Evolutionary conservation across 495 filamentous ascomycete genomes (phyloP), one percentile per base, ranked within the genome.

Genomic region (Trichocladium antarcticum): DNA sequence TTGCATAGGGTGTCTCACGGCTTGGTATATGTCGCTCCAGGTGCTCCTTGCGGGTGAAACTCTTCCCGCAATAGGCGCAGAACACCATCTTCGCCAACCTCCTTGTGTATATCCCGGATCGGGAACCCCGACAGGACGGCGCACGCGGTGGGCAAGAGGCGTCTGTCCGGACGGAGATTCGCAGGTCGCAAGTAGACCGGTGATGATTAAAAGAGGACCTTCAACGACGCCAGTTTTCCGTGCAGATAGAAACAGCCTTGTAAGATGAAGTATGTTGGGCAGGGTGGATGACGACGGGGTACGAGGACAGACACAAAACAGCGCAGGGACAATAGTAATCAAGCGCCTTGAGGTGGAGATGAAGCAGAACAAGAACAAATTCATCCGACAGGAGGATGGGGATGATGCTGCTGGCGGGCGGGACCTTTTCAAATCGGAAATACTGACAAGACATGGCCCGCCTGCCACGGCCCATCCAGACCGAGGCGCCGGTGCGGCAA

Each of bases 1-100:
- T n/a, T n/a, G 15, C 21, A 2, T 28, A 29, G 15, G 19, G 42
- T 12, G 19, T 65, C 78, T 68, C 62, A 83, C 79, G 79, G 24
- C 59, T 75, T 9, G 79, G 71, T 27, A 82, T 68, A 50, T 83
- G 79, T 45, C 80, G 68, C 54, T 82, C 78, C 19, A 81, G 64
- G 61, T 83, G 80, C 54, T 83, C 80, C 63, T 81, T 81, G 54
- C 79, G 68, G 34, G 77, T 79, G 56, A 83, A 83, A 42, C 64
- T 69, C 64, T 77, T 78, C 21, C 79, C 78, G 47, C 80, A 83
- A 51, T 80, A 80, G 6, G 76, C 70, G 51, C 79, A 83, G 58
- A 66, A 82, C 19, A 80, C 66, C 69, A 74, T 75, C 19, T 37
- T 55, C 28, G 35, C 40, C 21, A 29, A 22, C 20, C 37, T 29